Evolutionary conservation across 805 yeast species (phyloP).

Genomic region (Lipomyces chichibuensis): DNA sequence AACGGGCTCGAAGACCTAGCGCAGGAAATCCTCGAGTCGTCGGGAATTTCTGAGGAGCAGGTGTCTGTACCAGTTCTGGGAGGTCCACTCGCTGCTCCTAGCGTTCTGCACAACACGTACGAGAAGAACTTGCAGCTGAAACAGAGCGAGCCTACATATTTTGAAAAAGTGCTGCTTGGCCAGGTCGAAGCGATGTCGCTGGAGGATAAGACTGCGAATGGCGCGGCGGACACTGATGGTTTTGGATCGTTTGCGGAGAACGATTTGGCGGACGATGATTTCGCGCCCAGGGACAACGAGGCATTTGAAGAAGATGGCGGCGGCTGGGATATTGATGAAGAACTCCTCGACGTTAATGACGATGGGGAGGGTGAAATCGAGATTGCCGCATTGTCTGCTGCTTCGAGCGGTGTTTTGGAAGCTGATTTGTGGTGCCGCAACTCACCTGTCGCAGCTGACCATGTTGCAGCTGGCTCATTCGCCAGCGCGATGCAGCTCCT

Average conservation of each 20-base stretch:
- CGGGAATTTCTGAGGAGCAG: constrained; percentile 66
- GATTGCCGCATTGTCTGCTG: constrained; percentile 53
- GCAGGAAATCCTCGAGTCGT: constrained; percentile 65
- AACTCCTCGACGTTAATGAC: constrained; percentile 50
- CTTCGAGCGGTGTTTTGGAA: constrained; percentile 53
- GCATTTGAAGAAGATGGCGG: constrained; percentile 38
- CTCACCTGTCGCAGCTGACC: constrained; percentile 86
- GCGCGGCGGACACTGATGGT: constrained; percentile 37
- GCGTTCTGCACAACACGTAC: constrained; percentile 52
- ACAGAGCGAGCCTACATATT: constrained; percentile 71
- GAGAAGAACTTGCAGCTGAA: constrained; percentile 78
- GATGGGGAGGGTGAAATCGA: constrained; percentile 51
- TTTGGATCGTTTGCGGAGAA: constrained; percentile 39
- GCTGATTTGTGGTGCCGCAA: constrained; percentile 81
- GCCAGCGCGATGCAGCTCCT: constrained; percentile 93
- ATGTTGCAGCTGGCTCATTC: constrained; percentile 94
- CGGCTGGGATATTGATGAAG: constrained; percentile 45
- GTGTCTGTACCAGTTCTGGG: constrained; percentile 61
- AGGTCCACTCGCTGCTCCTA: constrained; percentile 51
- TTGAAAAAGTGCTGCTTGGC: constrained; percentile 82
- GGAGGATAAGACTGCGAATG: constrained; percentile 46
- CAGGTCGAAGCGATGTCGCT: constrained; percentile 67
- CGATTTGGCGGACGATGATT: constrained; percentile 36
- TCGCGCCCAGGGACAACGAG: constrained; percentile 33
- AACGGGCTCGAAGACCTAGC: constrained; percentile 81